Evolutionary conservation across 106 monocot species (phyloP).

Genomic region (Posidonia australis): DNA sequence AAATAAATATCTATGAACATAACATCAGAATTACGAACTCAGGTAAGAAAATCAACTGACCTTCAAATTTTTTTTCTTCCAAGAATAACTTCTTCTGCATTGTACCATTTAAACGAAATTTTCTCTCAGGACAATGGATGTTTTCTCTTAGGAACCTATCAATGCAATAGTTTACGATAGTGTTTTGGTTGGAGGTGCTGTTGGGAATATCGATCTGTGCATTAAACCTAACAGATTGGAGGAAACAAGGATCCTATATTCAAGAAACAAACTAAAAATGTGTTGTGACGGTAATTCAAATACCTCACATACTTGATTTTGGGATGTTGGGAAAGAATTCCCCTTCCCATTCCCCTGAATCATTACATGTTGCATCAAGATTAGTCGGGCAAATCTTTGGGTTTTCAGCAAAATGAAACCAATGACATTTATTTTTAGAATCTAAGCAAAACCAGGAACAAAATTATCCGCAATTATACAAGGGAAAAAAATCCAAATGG

Average conservation of each 20-base stretch:
- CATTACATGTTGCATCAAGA: slow-evolving; percentile 35
- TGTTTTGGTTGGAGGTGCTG: no score
- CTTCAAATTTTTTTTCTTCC: slow-evolving; percentile 99
- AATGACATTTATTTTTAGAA: neutral
- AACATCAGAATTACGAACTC: neutral
- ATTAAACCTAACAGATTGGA: no score
- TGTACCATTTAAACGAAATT: slow-evolving; percentile 95
- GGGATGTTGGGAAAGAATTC: slow-evolving; percentile 90
- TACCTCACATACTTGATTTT: slow-evolving; percentile 99
- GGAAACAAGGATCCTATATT: neutral
- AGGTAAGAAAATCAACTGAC: slow-evolving; percentile 12
- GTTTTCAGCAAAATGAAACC: slow-evolving; percentile 24
- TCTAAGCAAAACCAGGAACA: neutral
- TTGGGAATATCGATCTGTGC: no score
- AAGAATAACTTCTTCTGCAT: slow-evolving; percentile 86
- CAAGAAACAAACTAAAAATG: neutral
- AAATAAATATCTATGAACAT: neutral
- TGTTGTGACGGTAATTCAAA: neutral
- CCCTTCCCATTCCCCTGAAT: slow-evolving; percentile 59
- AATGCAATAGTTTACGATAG: no score
- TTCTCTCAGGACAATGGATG: slow-evolving; percentile 93
- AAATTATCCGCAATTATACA: no score
- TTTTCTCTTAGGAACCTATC: slow-evolving; percentile 75
- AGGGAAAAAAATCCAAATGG: neutral
- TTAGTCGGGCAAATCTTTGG: slow-evolving; percentile 60